Base-by-base conservation (phyloP, 805 yeast genomes). In the Candida germanica region DNA sequence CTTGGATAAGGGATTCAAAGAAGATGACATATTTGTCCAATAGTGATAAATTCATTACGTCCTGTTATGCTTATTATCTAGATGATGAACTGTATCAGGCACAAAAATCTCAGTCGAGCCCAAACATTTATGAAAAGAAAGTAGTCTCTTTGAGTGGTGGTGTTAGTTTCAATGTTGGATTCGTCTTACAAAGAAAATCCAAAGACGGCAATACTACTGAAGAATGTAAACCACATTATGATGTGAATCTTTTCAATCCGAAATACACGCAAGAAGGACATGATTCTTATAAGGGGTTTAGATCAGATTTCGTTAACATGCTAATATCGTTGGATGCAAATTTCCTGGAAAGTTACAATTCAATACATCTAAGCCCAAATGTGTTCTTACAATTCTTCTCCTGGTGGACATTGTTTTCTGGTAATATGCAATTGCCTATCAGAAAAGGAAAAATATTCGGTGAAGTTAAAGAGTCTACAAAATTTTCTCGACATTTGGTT, bases 341-440 rank as follows among this genome's bases (percentile, higher is more conserved):
- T 31, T 54, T 53, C 12, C 61, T 53, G 1, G 41, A 53, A 4
- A 63, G 69, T 8, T 79, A 80, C 48, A 91, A 89, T 59, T 69
- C 88, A 1, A 71, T 85, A 29, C 95, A 89, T 53, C 60, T 91
- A 35, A 71, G 88, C 2, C 95, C 96, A 1, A 66, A 65, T 4
- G 73, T 80, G 0, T 69, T 91, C 46, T 54, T 62, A 6, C 83
- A 79, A 41, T 88, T 93, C 61, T 79, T 78, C 50, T 53, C 58
- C 4, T 93, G 98, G 98, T 89, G 96, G 95, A 60, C 62, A 22
- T 72, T 85, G 46, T 91, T 91, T 58, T 74, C 82, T n/a, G 82
- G 91, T 17, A 80, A 82, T 37, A 69, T 83, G 47, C 78, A 87
- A 35, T 65, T 89, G 14, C 96, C 98, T 0, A 74, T 87, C 11